Percentiles rank a stretch among this genome's conserved stretches.
phyloP scores from a whole-genome alignment of 805 yeast genomes.

The Candida cerambycidarum region DNA sequence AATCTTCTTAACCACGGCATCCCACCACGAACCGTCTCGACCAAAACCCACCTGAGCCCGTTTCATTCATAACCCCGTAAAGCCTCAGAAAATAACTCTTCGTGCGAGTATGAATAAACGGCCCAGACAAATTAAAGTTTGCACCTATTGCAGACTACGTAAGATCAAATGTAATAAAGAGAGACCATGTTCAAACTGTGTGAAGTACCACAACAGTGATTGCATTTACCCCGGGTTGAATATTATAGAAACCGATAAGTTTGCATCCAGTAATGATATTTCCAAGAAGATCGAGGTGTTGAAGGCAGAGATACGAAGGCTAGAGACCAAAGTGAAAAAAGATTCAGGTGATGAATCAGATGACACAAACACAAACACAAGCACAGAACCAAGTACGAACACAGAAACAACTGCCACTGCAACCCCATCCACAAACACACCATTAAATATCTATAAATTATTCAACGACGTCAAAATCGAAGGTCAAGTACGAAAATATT shows the following conservation, averaged over 20 bases:
- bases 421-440: neutral
- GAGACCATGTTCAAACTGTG: slow-evolving; percentile 15
- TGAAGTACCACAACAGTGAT: slow-evolving; percentile 10
- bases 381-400: too few relatives aligned
- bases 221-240: slow-evolving; percentile 10
- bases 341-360: neutral
- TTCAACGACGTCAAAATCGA: slow-evolving; percentile 8
- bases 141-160: slow-evolving; percentile 12
- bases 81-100: too few relatives aligned
- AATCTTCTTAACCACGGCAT: too few relatives aligned
- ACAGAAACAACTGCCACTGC: too few relatives aligned
- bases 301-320: neutral
- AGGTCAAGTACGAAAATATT: slow-evolving; percentile 6
- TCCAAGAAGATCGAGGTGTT: neutral
- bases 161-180: slow-evolving; percentile 15
- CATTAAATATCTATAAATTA: slow-evolving; percentile 8
- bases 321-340: neutral
- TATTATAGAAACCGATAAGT: slow-evolving; percentile 1
- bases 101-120: slow-evolving; percentile 2
- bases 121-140: slow-evolving; percentile 23
- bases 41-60: too few relatives aligned
- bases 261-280: neutral
- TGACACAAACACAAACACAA: too few relatives aligned
- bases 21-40: too few relatives aligned
- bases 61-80: too few relatives aligned